Evolutionary conservation across 2,329 filamentous ascomycete species (phyloP), one percentile per base, ranked within the genome.

Genomic region (Exophiala sp.): DNA sequence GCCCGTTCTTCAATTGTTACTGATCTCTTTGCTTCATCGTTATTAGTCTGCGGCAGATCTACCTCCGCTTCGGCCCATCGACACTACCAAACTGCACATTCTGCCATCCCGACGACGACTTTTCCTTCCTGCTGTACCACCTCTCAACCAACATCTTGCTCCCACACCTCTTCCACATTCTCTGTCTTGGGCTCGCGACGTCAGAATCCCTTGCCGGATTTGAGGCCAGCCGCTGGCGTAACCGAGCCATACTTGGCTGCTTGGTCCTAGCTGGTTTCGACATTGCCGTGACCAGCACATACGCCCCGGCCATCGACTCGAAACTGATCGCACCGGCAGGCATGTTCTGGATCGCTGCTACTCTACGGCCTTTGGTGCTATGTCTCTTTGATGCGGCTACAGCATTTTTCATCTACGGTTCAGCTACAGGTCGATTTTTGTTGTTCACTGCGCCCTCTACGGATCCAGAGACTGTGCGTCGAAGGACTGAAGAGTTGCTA

Each of bases 131-230:
- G 42, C 78, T 86, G 65, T 97, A 95, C 69, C 83, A 86, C 11
- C 69, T 94, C 0, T 86, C 91, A 0, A 63, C 65, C 51, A 74
- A 80, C 21, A 71, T 95, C 6, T 62, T 90, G 1, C 73, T 80
- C 11, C 85, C 87, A n/a, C 91, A 98, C 68, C 71, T 97, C 7
- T 64, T 82, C 41, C 93, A 96, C 69, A 76, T 95, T 43, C 68
- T 80, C 47, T 68, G 83, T 40, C 69, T 95, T 14, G 87, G 86
- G 3, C 61, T 88, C 38, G 82, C 80, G 1, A 97, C 91, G 0
- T 88, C 86, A 0, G 72, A 78, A 1, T 65, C 80, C 0, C 64
- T 91, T 43, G 77, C 81, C 0, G 86, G 85, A 18, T 68, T 70
- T 30, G 77, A 83, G 50, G 45, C 57, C 7, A 41, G 46, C 18